These are phyloP conservation scores for Dalbergia oliveri DNA, from an alignment of 306 rosid genomes.

Conservation along the genomic window DNA sequence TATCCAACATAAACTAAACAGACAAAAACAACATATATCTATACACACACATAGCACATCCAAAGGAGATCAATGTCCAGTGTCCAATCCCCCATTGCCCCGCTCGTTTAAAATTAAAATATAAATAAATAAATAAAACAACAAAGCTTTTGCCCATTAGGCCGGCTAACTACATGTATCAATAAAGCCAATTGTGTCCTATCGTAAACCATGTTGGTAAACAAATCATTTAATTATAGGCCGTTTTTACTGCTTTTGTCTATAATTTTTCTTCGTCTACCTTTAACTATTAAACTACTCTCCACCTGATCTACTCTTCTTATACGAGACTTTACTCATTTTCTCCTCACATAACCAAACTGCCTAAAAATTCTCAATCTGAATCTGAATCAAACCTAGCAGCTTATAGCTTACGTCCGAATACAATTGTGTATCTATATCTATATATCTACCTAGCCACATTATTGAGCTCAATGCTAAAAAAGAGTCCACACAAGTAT, in stretches of 20 bases:
- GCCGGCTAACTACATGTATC: background rate
- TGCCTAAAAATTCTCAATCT: background rate
- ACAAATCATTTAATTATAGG: background rate
- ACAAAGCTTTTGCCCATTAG: background rate
- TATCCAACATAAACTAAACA: slow-evolving; percentile 9
- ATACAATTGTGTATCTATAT: background rate
- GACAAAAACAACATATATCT: background rate
- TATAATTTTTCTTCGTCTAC: no score
- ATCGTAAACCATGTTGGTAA: background rate
- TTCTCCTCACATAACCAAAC: background rate
- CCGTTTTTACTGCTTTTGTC: background rate
- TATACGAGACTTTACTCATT: background rate
- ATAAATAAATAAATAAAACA: background rate
- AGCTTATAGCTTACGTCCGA: background rate
- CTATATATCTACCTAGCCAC: background rate
- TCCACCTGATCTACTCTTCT: no score
- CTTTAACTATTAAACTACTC: no score
- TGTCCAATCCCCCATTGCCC: background rate
- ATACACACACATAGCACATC: background rate
- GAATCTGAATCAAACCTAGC: background rate
- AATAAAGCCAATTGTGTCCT: no score
- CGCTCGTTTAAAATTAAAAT: background rate
- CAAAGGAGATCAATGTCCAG: background rate
- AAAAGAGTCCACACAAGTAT: background rate
- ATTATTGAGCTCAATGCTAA: slow-evolving; percentile 7